These are phyloP conservation scores for Carex kokanica DNA, from an alignment of 176 grass and related monocot genomes.

Conservation along the genomic window DNA sequence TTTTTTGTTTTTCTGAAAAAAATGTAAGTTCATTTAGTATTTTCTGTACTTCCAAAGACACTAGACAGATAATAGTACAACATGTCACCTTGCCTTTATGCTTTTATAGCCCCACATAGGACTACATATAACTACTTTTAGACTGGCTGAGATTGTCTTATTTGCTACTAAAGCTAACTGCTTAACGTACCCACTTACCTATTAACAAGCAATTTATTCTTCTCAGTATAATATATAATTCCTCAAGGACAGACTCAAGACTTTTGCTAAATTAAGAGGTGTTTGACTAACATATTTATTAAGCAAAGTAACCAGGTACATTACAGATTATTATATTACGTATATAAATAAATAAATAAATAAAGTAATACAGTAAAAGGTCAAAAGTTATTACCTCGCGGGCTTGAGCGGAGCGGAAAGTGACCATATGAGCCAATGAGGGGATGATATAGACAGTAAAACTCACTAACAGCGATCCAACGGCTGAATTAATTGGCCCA, in stretches of 20 bases:
- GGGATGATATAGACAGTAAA: conserved; percentile 99
- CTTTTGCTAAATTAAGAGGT: not conserved
- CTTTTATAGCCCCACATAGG: conserved; percentile 1
- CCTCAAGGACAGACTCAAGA: not conserved
- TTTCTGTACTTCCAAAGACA: conserved; percentile 9
- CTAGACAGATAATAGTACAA: not conserved
- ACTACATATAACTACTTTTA: conserved; percentile 16
- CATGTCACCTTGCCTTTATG: not conserved
- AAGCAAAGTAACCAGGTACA: not conserved
- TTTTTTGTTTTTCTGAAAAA: not conserved
- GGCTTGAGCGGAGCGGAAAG: conserved; percentile 71
- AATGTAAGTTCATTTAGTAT: not conserved
- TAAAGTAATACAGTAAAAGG: not conserved
- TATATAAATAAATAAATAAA: conserved; percentile 13
- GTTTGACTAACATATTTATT: not conserved
- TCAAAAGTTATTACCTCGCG: conserved; percentile 54
- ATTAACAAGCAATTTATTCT: not conserved
- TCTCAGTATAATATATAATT: not conserved
- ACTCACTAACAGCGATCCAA: conserved; percentile 82
- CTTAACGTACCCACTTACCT: not conserved
- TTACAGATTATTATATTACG: not conserved
- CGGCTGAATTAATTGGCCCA: conserved; percentile 97
- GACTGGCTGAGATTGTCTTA: conserved; percentile 6
- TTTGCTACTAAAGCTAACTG: not conserved
- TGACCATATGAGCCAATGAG: conserved; percentile 80